A percentile compares a stretch with the other conserved stretches of the same genome.
These are phyloP conservation scores for Meira nashicola DNA, from an alignment of 1,284 basidiomycete genomes.

Conservation along the genomic window DNA sequence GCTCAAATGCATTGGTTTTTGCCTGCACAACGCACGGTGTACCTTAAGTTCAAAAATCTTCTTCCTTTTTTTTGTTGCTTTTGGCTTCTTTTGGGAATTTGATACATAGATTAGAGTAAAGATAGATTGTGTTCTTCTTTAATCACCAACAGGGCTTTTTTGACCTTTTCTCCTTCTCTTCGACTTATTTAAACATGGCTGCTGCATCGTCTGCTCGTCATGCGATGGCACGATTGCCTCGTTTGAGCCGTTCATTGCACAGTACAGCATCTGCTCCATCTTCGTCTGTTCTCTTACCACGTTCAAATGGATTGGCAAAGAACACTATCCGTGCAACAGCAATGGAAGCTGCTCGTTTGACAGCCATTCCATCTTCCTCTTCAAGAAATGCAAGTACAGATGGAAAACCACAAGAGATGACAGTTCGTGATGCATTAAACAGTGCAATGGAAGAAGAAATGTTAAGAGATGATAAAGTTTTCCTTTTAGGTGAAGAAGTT, in stretches of 20 bases:
- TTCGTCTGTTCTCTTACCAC: slow-evolving; percentile 9
- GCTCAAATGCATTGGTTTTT: no score
- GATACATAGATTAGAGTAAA: no score
- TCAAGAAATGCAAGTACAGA: background rate
- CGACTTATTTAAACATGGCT: background rate
- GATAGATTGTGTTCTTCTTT: no score
- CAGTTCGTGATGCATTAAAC: slow-evolving; percentile 96
- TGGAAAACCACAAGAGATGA: slow-evolving; percentile 66
- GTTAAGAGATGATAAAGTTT: slow-evolving; percentile 89
- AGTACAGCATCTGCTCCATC: slow-evolving; percentile 2
- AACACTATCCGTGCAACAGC: background rate
- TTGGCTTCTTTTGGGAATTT: no score
- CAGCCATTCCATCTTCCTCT: background rate
- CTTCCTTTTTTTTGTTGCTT: no score
- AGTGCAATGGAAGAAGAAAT: slow-evolving; percentile 99
- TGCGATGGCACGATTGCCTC: slow-evolving; percentile 8
- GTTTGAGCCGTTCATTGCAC: slow-evolving; percentile 4
- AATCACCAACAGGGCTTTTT: no score
- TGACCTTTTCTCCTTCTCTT: background rate
- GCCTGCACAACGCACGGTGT: no score
- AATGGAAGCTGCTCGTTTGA: slow-evolving; percentile 6
- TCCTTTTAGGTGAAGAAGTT: slow-evolving; percentile 95
- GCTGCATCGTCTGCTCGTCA: background rate
- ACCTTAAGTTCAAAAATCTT: no score
- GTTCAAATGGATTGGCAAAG: background rate